A percentile compares a stretch with the other conserved stretches of the same genome.
These are phyloP conservation scores for Penicillium alfredii DNA, from an alignment of 495 filamentous ascomycete genomes.

Conservation along the genomic window DNA sequence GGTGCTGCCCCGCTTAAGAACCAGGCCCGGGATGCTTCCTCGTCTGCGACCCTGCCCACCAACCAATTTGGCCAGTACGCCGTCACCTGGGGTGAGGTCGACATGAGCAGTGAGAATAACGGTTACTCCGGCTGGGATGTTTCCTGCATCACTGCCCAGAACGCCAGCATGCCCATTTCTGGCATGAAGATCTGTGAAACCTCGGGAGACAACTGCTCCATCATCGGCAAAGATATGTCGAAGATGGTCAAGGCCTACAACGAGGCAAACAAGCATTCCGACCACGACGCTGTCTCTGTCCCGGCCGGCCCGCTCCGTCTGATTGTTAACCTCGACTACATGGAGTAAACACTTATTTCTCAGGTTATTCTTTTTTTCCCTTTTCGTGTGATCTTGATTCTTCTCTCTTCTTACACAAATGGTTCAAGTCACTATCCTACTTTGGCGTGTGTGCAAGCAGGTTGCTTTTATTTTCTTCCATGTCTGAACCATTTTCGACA, in stretches of 20 bases:
- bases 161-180: conserved; percentile 24
- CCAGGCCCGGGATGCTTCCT: conserved; percentile 29
- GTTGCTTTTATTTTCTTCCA: background rate
- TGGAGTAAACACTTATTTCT: conserved; percentile 14
- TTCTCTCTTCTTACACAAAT: conserved; percentile 17
- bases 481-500: too few relatives aligned
- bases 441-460: conserved; percentile 8
- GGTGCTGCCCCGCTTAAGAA: conserved; percentile 30
- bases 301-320: conserved; percentile 27
- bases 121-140: conserved; percentile 49
- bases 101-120: conserved; percentile 46
- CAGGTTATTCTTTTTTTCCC: background rate
- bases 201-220: conserved; percentile 28
- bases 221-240: conserved; percentile 22
- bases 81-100: conserved; percentile 50
- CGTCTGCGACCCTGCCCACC: conserved; percentile 26
- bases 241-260: conserved; percentile 35
- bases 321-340: conserved; percentile 30
- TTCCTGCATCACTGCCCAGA: conserved; percentile 43
- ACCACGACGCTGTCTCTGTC: conserved; percentile 11
- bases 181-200: conserved; percentile 40
- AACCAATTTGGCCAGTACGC: conserved; percentile 31
- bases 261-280: conserved; percentile 18
- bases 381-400: conserved; percentile 7
- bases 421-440: conserved; percentile 6